These are phyloP conservation scores for Nemania abortiva DNA, from an alignment of 2,329 filamentous ascomycete genomes.

Conservation along the genomic window DNA sequence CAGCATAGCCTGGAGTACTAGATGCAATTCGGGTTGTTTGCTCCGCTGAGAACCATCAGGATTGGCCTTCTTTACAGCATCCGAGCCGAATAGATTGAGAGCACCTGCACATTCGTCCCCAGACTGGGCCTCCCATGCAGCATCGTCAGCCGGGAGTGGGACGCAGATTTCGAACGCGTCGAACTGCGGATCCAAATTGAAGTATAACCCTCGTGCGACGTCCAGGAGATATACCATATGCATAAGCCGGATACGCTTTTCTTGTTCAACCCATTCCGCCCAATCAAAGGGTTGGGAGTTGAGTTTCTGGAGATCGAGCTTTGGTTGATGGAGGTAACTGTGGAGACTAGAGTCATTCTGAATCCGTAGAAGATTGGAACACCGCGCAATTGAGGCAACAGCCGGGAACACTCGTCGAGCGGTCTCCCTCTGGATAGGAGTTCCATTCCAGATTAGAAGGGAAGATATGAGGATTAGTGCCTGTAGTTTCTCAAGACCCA, in stretches of 20 bases:
- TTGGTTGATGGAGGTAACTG: conserved; percentile 72
- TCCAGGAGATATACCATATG: conserved; percentile 75
- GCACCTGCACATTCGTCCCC: conserved; percentile 72
- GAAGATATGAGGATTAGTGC: conserved; percentile 72
- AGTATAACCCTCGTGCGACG: conserved; percentile 75
- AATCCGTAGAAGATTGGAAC: conserved; percentile 67
- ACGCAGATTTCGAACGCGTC: conserved; percentile 73
- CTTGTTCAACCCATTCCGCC: conserved; percentile 76
- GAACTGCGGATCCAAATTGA: conserved; percentile 74
- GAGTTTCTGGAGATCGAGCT: conserved; percentile 60
- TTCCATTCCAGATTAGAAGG: conserved; percentile 78
- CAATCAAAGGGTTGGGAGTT: conserved; percentile 71
- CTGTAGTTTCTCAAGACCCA: conserved; percentile 74
- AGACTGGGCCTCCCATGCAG: conserved; percentile 76
- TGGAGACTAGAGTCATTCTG: conserved; percentile 62
- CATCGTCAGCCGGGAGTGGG: conserved; percentile 79
- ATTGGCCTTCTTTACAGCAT: conserved; percentile 68
- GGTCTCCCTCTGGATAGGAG: conserved; percentile 71
- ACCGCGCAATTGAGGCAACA: conserved; percentile 68
- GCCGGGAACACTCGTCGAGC: conserved; percentile 70
- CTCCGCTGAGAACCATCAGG: conserved; percentile 70
- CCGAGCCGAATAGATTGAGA: conserved; percentile 71
- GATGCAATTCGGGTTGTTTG: conserved; percentile 73
- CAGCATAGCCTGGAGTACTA: conserved; percentile 71
- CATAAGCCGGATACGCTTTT: conserved; percentile 74